Evolutionary conservation across 495 filamentous ascomycete species (phyloP).

Genomic region (Hypomontagnella submonticulosa): DNA sequence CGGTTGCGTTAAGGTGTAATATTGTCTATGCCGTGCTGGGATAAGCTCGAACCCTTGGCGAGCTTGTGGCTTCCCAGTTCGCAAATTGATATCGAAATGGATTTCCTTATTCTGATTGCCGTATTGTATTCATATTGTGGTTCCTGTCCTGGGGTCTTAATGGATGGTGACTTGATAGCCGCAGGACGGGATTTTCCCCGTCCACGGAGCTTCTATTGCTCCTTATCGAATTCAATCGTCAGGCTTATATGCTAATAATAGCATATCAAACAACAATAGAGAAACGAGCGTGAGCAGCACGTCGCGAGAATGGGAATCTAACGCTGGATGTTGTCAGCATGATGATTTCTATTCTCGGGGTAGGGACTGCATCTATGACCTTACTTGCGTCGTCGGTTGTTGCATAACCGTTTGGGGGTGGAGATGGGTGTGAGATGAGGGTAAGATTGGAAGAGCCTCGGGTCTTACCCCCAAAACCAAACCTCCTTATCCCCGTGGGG

Average conservation of each 20-base stretch:
- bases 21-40: constrained; percentile 2
- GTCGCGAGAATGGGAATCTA: constrained; percentile 9
- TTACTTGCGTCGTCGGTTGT: constrained; percentile 26
- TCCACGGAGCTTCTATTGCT: constrained; percentile 9
- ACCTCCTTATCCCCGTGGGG: constrained; percentile 23
- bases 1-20: not conserved
- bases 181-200: not conserved
- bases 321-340: constrained; percentile 10
- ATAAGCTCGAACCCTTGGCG: constrained; percentile 15
- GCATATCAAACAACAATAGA: not conserved
- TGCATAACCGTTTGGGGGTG: constrained; percentile 33
- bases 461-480: not conserved
- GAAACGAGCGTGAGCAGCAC: not conserved
- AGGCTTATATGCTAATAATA: constrained; percentile 21
- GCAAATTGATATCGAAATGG: not conserved
- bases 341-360: constrained; percentile 35
- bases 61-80: constrained; percentile 17
- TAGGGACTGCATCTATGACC: constrained; percentile 9
- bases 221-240: not conserved
- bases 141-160: too few species aligned
- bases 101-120: constrained; percentile 9
- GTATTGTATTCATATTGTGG: constrained; percentile 4
- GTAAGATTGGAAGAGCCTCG: not conserved
- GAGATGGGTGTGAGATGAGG: constrained; percentile 6
- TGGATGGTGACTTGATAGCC: not conserved